These are phyloP conservation scores for Colletotrichum cereale DNA, from an alignment of 2,329 filamentous ascomycete species.

Conservation along the genomic window DNA sequence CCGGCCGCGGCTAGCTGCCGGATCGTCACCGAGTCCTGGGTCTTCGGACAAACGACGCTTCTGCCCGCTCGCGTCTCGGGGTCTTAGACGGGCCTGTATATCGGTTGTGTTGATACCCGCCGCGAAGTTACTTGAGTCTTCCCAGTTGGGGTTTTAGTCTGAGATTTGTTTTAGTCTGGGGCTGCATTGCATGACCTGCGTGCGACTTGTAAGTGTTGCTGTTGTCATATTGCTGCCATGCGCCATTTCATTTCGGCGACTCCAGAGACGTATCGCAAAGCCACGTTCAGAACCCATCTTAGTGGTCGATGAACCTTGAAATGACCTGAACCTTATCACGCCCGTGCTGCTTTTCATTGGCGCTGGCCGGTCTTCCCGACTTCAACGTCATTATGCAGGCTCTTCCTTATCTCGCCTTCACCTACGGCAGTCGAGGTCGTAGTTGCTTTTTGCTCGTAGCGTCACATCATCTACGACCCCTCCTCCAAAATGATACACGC, in stretches of 20 bases:
- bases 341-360: background rate
- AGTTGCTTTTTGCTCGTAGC: conserved; percentile 1
- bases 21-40: conserved; percentile 31
- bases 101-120: background rate
- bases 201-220: background rate
- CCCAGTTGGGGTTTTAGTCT: no score
- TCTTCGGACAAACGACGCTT: conserved; percentile 29
- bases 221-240: background rate
- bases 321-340: conserved; percentile 13
- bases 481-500: background rate
- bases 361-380: background rate
- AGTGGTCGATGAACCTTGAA: background rate
- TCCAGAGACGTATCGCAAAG: background rate
- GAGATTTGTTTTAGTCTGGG: background rate
- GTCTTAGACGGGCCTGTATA: background rate
- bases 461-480: background rate
- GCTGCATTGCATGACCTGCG: background rate
- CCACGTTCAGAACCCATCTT: background rate
- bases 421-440: background rate
- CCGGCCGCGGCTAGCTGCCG: conserved; percentile 25
- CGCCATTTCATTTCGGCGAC: background rate
- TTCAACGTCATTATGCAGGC: conserved; percentile 18
- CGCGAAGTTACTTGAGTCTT: background rate
- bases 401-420: conserved; percentile 15
- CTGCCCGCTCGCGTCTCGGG: conserved; percentile 10